These are phyloP conservation scores for Penicillium ucsense DNA, from an alignment of 495 filamentous ascomycete species.

Conservation along the genomic window DNA sequence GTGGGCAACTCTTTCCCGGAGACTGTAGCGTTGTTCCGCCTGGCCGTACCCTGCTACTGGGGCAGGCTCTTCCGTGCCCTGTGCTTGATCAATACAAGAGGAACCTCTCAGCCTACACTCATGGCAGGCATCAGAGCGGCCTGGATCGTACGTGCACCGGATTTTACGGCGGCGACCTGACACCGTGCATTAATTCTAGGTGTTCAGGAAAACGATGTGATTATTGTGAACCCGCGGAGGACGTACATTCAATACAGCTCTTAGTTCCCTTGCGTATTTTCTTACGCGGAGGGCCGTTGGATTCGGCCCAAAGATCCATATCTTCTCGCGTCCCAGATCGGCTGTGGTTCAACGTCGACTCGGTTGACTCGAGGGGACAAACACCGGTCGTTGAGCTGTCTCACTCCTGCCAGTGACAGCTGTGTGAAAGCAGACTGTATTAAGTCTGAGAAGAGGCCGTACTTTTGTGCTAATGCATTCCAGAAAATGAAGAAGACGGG, in stretches of 20 bases:
- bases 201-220: too few species aligned
- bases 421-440: too few species aligned
- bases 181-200: not conserved
- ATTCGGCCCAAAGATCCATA: constrained; percentile 14
- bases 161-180: constrained; percentile 34
- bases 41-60: constrained; percentile 1
- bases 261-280: constrained; percentile 33
- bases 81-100: constrained; percentile 26
- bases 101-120: constrained; percentile 27
- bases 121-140: constrained; percentile 21
- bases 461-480: too few species aligned
- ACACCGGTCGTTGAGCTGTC: too few species aligned
- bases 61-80: constrained; percentile 8
- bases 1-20: constrained; percentile 28
- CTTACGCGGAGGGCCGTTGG: constrained; percentile 23
- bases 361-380: too few species aligned
- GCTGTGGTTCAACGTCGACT: too few species aligned
- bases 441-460: too few species aligned
- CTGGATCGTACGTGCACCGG: constrained; percentile 24
- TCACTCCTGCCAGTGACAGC: too few species aligned
- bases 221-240: too few species aligned
- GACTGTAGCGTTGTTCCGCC: constrained; percentile 23
- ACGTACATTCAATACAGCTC: constrained; percentile 32
- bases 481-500: too few species aligned
- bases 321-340: not conserved